These are phyloP conservation scores for Floccularia luteovirens DNA, from an alignment of 768 basidiomycete genomes.

Conservation along the genomic window DNA sequence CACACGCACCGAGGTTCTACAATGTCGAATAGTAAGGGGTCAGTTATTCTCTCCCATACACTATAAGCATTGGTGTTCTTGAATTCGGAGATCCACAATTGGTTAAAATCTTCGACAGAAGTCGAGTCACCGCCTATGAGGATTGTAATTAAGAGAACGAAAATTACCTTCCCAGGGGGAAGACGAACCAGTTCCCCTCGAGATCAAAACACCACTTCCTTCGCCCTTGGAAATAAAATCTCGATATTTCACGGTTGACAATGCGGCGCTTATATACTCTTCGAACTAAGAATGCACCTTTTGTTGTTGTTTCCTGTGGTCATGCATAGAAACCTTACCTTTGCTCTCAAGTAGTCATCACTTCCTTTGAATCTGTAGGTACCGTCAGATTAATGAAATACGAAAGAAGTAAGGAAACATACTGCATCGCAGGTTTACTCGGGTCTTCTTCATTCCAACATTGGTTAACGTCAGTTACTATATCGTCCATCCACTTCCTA, in stretches of 20 bases:
- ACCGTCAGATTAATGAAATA: slow-evolving; percentile 1
- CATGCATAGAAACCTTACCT: slow-evolving; percentile 33
- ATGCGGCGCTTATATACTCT: slow-evolving; percentile 86
- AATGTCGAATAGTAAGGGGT: slow-evolving; percentile 91
- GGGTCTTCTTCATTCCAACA: slow-evolving; percentile 67
- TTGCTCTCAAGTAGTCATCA: slow-evolving; percentile 88
- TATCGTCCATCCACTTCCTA: slow-evolving; percentile 96
- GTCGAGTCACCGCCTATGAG: slow-evolving; percentile 43
- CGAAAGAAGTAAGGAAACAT: slow-evolving; percentile 16
- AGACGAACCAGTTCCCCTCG: slow-evolving; percentile 47
- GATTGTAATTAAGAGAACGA: slow-evolving; percentile 3
- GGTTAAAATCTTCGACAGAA: slow-evolving; percentile 75
- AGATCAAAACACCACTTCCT: slow-evolving; percentile 54
- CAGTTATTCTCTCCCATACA: slow-evolving; percentile 87
- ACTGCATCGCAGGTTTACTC: slow-evolving; percentile 57
- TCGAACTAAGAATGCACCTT: slow-evolving; percentile 54
- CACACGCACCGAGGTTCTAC: slow-evolving; percentile 75
- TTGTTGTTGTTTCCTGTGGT: neutral
- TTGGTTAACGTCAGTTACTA: slow-evolving; percentile 80
- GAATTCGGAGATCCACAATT: slow-evolving; percentile 84
- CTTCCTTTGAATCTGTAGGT: slow-evolving; percentile 81
- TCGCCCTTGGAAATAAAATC: slow-evolving; percentile 75
- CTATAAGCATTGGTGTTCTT: slow-evolving; percentile 81
- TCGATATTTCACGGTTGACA: slow-evolving; percentile 85
- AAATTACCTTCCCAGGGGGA: neutral